Conservation (phyloP, 2,329 filamentous ascomycete species). For the Microsporum canis region DNA sequence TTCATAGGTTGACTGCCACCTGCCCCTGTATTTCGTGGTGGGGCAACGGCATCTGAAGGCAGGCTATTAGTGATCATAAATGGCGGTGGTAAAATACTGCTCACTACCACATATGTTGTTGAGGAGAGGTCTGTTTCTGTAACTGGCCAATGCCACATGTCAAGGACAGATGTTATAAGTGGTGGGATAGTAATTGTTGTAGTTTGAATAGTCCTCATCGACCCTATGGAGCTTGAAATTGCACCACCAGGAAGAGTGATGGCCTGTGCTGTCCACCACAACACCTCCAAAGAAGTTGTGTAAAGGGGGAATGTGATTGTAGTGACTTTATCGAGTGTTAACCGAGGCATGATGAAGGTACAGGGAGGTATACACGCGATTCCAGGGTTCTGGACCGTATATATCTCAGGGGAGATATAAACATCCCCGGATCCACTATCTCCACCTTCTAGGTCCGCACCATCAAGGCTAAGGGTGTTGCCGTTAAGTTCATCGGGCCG, state of each 20-base stretch:
- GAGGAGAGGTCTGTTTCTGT: not conserved
- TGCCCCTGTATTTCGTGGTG: not conserved
- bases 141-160: conserved; percentile 8
- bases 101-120: not conserved
- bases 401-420: conserved; percentile 15
- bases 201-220: not conserved
- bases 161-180: conserved; percentile 4
- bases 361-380: conserved; percentile 15
- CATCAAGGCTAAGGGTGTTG: conserved; percentile 2
- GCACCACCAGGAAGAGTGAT: conserved; percentile 11
- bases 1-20: not conserved
- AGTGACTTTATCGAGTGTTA: conserved; percentile 7
- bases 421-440: conserved; percentile 13
- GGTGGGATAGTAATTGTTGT: conserved; percentile 7
- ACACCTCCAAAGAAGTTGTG: conserved; percentile 14
- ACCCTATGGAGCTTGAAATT: conserved; percentile 10
- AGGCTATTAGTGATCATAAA: conserved; percentile 7
- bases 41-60: not conserved
- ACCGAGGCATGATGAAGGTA: conserved; percentile 15
- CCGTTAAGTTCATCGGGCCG: conserved; percentile 2
- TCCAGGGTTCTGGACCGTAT: conserved; percentile 7
- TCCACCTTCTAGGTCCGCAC: conserved; percentile 6
- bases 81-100: conserved; percentile 7
- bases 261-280: conserved; percentile 6
- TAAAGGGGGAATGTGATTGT: conserved; percentile 15